These are phyloP conservation scores for Garcia nutans DNA, from an alignment of 345 rosid genomes.

Conservation along the genomic window DNA sequence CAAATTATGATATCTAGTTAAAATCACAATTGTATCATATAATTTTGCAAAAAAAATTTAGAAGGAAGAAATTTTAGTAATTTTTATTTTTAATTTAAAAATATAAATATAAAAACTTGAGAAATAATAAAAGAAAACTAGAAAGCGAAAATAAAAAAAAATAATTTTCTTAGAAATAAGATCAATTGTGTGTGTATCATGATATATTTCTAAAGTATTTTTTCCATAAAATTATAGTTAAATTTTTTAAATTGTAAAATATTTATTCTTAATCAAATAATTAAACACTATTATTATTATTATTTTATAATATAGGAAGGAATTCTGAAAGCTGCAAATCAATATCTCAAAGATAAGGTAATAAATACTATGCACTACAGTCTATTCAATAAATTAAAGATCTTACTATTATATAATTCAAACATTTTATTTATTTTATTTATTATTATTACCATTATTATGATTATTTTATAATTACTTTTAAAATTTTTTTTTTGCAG, in stretches of 20 bases:
- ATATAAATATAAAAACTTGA: too few relatives aligned
- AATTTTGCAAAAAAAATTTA: too few relatives aligned
- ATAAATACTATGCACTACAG: neutral
- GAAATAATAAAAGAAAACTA: neutral
- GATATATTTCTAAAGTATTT: neutral
- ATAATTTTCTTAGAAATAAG: neutral
- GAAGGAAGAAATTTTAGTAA: too few relatives aligned
- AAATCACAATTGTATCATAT: too few relatives aligned
- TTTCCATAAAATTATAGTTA: neutral
- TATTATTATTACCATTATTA: neutral
- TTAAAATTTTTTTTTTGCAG: slow-evolving; percentile 45
- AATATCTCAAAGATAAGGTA: slow-evolving; percentile 79
- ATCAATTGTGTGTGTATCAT: neutral
- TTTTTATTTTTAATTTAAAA: too few relatives aligned
- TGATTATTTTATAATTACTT: neutral
- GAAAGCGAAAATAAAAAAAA: neutral
- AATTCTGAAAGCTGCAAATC: slow-evolving; percentile 65
- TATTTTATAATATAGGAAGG: slow-evolving; percentile 59
- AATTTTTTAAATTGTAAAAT: neutral
- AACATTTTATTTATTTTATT: too few relatives aligned
- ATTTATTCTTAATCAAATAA: neutral
- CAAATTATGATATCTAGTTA: too few relatives aligned
- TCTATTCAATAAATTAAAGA: too few relatives aligned
- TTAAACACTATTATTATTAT: neutral
- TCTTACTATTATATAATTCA: too few relatives aligned